phyloP scores from a whole-genome alignment of 306 rosid genomes.

The Albizia julibrissin region DNA sequence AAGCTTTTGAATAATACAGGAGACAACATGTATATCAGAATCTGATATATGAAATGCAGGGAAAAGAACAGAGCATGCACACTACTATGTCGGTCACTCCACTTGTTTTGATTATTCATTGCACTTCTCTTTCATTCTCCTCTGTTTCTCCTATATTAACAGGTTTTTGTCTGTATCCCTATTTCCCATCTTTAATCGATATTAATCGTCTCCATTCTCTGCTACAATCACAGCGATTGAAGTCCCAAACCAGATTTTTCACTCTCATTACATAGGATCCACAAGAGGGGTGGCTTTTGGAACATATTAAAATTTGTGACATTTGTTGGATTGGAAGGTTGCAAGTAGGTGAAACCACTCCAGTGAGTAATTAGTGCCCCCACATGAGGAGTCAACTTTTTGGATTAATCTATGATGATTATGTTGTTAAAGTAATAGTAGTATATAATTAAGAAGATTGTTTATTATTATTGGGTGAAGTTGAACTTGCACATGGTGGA shows the following conservation, averaged over 20 bases:
- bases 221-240: background rate
- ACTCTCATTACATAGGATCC: background rate
- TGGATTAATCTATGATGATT: slow-evolving; percentile 5
- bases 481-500: slow-evolving; percentile 32
- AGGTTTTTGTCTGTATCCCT: background rate
- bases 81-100: slow-evolving; percentile 21
- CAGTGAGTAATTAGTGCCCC: background rate
- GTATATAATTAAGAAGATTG: background rate
- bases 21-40: background rate
- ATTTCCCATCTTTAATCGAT: background rate
- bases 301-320: background rate
- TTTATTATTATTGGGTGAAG: background rate
- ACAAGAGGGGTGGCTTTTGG: background rate
- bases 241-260: background rate
- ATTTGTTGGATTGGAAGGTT: background rate
- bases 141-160: background rate
- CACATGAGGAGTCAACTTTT: slow-evolving; percentile 1
- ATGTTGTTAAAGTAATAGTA: background rate
- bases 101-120: background rate
- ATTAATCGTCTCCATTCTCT: background rate
- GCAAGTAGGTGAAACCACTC: slow-evolving; percentile 2
- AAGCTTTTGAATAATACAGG: slow-evolving; percentile 8
- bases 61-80: slow-evolving; percentile 16
- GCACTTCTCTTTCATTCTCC: background rate
- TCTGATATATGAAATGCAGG: background rate